Evolutionary conservation across 495 filamentous ascomycete genomes (phyloP).

Genomic region (Acidomyces sp.): DNA sequence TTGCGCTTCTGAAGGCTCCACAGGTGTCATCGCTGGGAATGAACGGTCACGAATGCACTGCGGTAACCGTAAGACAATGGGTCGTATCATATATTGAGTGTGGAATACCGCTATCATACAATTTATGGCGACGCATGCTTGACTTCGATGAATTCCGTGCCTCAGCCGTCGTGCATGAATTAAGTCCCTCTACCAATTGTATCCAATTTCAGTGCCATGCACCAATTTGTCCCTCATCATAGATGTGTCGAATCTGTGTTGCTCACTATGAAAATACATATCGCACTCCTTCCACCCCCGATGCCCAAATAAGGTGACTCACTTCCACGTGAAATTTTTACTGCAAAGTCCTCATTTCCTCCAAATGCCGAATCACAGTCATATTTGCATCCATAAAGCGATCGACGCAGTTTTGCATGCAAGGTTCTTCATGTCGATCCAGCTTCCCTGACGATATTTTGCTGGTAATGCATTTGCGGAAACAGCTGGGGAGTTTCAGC

Average conservation of each 20-base stretch:
- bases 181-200: background rate
- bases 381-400: slow-evolving; percentile 83
- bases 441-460: slow-evolving; percentile 52
- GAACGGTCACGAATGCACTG: background rate
- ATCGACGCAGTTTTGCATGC: slow-evolving; percentile 82
- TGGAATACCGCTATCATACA: slow-evolving; percentile 13
- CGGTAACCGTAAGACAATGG: background rate
- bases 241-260: background rate
- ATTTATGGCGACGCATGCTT: background rate
- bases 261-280: background rate
- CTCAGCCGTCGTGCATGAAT: background rate
- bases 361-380: slow-evolving; percentile 65
- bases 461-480: slow-evolving; percentile 72
- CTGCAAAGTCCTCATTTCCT: slow-evolving; percentile 38
- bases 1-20: background rate
- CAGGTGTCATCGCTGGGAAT: background rate
- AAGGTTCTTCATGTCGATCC: slow-evolving; percentile 62
- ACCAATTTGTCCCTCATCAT: background rate
- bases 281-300: too few species aligned
- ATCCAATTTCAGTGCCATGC: background rate
- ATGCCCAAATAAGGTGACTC: too few species aligned
- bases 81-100: background rate
- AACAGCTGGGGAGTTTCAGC: slow-evolving; percentile 40
- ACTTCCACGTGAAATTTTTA: background rate
- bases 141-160: too few species aligned